Percentiles rank a stretch among this genome's conserved stretches.
Evolutionary conservation across 495 filamentous ascomycete genomes (phyloP).

Genomic region (Sporormia fimetaria): DNA sequence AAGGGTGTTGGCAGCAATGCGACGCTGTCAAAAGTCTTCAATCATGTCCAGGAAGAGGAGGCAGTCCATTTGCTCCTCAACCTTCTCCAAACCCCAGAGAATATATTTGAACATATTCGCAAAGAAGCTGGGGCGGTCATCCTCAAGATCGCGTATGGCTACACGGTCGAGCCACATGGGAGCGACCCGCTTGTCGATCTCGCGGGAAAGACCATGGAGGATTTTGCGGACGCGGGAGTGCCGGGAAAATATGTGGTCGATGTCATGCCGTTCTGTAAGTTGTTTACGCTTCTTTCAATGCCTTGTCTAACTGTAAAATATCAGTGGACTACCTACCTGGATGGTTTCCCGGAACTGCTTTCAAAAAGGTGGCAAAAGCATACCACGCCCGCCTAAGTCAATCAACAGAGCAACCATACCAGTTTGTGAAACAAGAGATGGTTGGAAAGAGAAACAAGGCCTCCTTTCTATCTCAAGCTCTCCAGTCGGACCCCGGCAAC

Average conservation of each 20-base stretch:
- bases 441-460: not conserved
- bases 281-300: too few species aligned
- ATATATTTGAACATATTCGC: not conserved
- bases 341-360: slow-evolving; percentile 41
- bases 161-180: slow-evolving; percentile 35
- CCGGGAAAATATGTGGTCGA: slow-evolving; percentile 38
- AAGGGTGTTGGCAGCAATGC: too few species aligned
- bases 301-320: too few species aligned
- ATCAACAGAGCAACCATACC: slow-evolving; percentile 28
- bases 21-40: too few species aligned
- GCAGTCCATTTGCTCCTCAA: too few species aligned
- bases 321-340: slow-evolving; percentile 38
- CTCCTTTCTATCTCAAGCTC: slow-evolving; percentile 1
- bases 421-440: slow-evolving; percentile 36
- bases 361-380: slow-evolving; percentile 30
- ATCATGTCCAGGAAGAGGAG: too few species aligned
- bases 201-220: slow-evolving; percentile 31
- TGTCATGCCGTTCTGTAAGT: slow-evolving; percentile 30
- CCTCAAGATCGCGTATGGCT: slow-evolving; percentile 41
- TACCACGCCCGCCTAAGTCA: slow-evolving; percentile 25
- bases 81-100: too few species aligned
- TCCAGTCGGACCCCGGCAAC: not conserved
- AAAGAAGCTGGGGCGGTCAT: slow-evolving; percentile 37
- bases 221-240: slow-evolving; percentile 31
- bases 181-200: slow-evolving; percentile 37